Base-by-base conservation (phyloP, 2,329 filamentous ascomycete genomes). In the Scedosporium boydii region DNA sequence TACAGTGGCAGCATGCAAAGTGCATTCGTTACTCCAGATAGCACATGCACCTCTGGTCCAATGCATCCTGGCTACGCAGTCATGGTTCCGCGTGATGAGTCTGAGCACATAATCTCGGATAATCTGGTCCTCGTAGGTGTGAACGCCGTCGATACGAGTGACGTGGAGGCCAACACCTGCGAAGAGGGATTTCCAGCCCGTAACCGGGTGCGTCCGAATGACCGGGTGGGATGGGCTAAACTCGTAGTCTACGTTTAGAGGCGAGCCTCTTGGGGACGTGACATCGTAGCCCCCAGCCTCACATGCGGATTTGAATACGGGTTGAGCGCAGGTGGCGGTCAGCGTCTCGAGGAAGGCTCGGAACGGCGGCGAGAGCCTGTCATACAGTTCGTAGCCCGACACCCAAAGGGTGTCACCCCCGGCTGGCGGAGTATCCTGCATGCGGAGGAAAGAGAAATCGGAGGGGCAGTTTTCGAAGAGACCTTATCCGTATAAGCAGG, bases 371-470 rank as follows among this genome's bases (percentile, higher is more conserved):
- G 78, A 81, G 55, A 85, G 74, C 4, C 82, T 76, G 67, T 86
- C 83, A 62, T 83, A 86, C 16, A 85, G 68, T 61, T 86, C 84
- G 65, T 87, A 87, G 1, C 82, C 83, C 1, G 81, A 85, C 0
- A 83, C 84, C 83, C 84, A 87, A 5, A 87, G 77, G 12, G 84
- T 85, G 67, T 87, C 82, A 29, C 83, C 79, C 4, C 84, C 84
- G 0, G 80, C 83, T 53, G 76, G 74, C 0, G 85, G 85, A 0
- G 87, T 72, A 58, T 82, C 73, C 3, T 78, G 80, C 2, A 87
- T 72, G 29, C 84, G 79, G 18, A 89, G 75, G 27, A 80, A 81
- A 0, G 84, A 80, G 68, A 86, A 88, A 67, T 87, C 84, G 1
- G 80, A 78, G 0, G 85, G 84, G 0, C 80, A 76, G 1, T 78